These are phyloP conservation scores for Macaranga tanarius DNA, from an alignment of 441 rosid species.

Conservation along the genomic window DNA sequence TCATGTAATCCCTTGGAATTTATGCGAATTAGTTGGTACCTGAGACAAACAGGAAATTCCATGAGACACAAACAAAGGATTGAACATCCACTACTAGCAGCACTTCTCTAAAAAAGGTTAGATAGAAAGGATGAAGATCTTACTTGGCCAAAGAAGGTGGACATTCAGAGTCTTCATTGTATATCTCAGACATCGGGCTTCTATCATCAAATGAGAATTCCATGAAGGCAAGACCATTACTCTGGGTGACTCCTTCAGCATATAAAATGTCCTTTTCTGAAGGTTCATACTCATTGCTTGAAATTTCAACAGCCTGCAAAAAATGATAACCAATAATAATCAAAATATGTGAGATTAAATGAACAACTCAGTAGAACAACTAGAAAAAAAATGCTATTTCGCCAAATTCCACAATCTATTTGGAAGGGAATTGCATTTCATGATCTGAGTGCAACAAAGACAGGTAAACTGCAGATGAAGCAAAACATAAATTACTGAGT, in stretches of 20 bases:
- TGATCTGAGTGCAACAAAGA: background rate
- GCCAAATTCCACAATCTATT: background rate
- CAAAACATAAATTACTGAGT: background rate
- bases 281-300: conserved; percentile 94
- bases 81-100: background rate
- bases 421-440: background rate
- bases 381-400: background rate
- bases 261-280: conserved; percentile 76
- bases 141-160: conserved; percentile 62
- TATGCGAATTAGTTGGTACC: conserved; percentile 81
- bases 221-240: conserved; percentile 88
- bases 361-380: background rate
- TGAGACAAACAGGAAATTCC: conserved; percentile 28
- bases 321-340: conserved; percentile 8
- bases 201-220: conserved; percentile 81
- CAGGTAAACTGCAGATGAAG: background rate
- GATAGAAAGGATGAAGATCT: conserved; percentile 4
- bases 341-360: background rate
- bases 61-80: background rate
- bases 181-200: conserved; percentile 78
- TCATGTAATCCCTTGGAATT: conserved; percentile 80
- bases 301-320: conserved; percentile 80
- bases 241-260: conserved; percentile 94
- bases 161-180: conserved; percentile 61
- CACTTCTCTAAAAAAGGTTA: background rate